Evolutionary conservation across 2,329 filamentous ascomycete species (phyloP), one percentile per base, ranked within the genome.

Genomic region (Aspergillus terreus): DNA sequence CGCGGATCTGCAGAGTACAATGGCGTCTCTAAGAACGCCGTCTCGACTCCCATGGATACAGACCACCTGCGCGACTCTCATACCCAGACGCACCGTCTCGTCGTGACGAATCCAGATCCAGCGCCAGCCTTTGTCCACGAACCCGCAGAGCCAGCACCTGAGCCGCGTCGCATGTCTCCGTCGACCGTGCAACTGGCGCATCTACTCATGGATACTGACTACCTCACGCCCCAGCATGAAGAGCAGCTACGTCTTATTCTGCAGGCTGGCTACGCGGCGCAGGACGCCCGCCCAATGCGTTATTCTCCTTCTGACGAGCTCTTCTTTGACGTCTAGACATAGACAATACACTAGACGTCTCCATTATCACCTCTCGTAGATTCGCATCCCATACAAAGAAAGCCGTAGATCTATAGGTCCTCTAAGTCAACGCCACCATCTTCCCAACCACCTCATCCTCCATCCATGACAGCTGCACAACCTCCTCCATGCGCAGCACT

Each of bases 381-480:
- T 38, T 38, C 14, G 1, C 35, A n/a, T 10, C 14, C 9, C 35
- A n/a, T 38, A 38, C 14, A 17, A n/a, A 38, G 35, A 15, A n/a
- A n/a, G 2, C 14, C 35, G n/a, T 9, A 38, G 14, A 38, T 23
- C 23, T 23, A 23, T 23, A 17, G 19, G 19, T 19, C 19, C 27
- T 30, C 27, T 30, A 30, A 3, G 27, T 10, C 7, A 30, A 11
- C n/a, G 78, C 65, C 3, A 78, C 75, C 45, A 77, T 71, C 56
- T 78, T 78, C 10, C 74, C 76, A 10, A 68, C 68, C 0, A 72
- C 75, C 35, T 60, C 65, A 54, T 74, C 75, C 43, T 68, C 64
- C 63, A 62, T 17, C 62, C 58, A 64, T 78, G 76, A 2, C 74
- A 76, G 27, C 51, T 77, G 68, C 1, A 70, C 72, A 62, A 78